phyloP scores from a whole-genome alignment of 805 yeast species.

The Myxozyma kluyveri region DNA sequence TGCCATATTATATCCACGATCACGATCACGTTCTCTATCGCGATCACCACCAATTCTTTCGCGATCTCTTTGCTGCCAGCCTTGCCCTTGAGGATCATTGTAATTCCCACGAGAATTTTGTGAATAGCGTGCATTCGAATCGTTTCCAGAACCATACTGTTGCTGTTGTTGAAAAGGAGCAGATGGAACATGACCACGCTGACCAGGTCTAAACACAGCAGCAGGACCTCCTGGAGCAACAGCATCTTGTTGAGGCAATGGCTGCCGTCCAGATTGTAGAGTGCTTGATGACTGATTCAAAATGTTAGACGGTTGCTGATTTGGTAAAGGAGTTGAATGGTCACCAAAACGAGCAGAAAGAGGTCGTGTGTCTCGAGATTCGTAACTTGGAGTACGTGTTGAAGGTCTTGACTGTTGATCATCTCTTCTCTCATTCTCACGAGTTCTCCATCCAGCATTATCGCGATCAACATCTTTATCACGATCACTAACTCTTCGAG shows the following conservation, averaged over 20 bases:
- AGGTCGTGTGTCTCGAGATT: neutral
- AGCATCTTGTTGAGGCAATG: constrained; percentile 9
- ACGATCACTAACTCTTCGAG: neutral
- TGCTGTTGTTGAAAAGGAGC: neutral
- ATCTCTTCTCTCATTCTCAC: neutral
- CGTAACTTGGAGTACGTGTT: neutral
- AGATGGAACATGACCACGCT: too few species aligned
- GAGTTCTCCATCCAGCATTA: neutral
- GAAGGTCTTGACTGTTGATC: neutral
- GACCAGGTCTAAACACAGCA: too few species aligned
- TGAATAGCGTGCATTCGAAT: neutral
- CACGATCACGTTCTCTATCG: neutral
- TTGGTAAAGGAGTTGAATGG: neutral
- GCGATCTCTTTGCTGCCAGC: neutral
- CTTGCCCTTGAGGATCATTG: neutral
- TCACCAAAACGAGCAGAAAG: neutral
- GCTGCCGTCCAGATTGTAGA: constrained; percentile 4
- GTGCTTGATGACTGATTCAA: neutral
- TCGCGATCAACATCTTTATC: neutral
- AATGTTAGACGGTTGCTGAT: neutral
- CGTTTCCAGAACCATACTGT: neutral
- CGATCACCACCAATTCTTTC: neutral
- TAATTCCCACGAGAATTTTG: neutral
- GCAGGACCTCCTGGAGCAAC: constrained; percentile 5
- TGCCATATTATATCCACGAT: neutral